Conservation (phyloP, 352 stramenopile genomes). For the Aphanomyces stellatus region DNA sequence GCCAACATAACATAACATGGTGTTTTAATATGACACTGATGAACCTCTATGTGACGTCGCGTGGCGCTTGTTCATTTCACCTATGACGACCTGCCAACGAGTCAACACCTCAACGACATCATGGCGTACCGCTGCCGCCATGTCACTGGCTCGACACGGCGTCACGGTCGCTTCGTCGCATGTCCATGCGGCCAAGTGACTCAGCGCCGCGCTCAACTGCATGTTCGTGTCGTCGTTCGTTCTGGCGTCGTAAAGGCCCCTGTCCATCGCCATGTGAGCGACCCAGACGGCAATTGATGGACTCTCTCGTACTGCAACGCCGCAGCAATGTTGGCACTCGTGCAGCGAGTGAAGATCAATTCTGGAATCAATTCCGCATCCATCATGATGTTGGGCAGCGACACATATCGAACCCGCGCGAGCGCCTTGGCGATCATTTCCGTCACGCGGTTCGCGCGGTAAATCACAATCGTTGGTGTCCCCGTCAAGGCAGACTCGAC, state of each 20-base stretch:
- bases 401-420: constrained; percentile 61
- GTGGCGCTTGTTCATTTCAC: not conserved
- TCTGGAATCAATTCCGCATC: constrained; percentile 43
- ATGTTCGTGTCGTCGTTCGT: not conserved
- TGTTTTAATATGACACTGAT: too few species aligned
- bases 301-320: constrained; percentile 18
- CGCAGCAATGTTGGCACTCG: constrained; percentile 29
- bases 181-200: not conserved
- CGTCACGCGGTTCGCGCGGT: constrained; percentile 53
- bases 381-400: constrained; percentile 54
- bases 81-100: not conserved
- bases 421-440: constrained; percentile 42
- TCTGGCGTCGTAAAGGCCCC: not conserved
- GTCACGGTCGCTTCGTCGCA: not conserved
- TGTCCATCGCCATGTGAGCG: not conserved
- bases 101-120: not conserved
- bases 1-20: not conserved
- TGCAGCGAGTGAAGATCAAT: constrained; percentile 56
- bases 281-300: too few species aligned
- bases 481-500: constrained; percentile 45
- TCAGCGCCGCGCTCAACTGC: not conserved
- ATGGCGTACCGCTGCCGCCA: constrained; percentile 6
- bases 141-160: not conserved
- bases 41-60: too few species aligned
- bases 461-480: constrained; percentile 60